phyloP scores from a whole-genome alignment of 2,329 filamentous ascomycete genomes.

The Gremmenia infestans region DNA sequence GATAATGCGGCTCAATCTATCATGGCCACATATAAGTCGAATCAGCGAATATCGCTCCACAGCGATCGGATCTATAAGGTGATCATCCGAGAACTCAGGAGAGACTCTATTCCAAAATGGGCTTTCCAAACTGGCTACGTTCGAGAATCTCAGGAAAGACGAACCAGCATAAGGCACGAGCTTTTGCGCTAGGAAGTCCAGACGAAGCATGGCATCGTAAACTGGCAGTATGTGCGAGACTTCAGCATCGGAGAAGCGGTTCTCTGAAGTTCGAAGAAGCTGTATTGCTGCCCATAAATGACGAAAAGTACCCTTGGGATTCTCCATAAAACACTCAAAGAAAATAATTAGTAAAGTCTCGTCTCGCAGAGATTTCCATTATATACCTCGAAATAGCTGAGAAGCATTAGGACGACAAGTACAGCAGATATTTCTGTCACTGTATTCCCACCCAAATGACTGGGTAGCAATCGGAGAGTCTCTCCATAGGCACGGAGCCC shows the following conservation, averaged over 20 bases:
- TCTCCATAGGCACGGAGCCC: constrained; percentile 15
- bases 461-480: constrained; percentile 10
- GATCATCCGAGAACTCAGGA: neutral
- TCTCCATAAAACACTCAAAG: constrained; percentile 15
- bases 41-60: constrained; percentile 12
- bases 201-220: constrained; percentile 14
- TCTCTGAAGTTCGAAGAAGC: constrained; percentile 11
- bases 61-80: constrained; percentile 6
- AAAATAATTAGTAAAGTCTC: neutral
- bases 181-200: constrained; percentile 20
- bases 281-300: constrained; percentile 20
- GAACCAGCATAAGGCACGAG: constrained; percentile 16
- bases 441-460: neutral
- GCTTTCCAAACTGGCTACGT: constrained; percentile 5
- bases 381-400: constrained; percentile 18
- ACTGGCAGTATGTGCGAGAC: constrained; percentile 9
- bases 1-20: constrained; percentile 14
- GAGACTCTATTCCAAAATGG: constrained; percentile 17
- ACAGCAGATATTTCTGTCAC: constrained; percentile 4
- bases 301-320: constrained; percentile 15
- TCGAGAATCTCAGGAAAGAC: constrained; percentile 9
- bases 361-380: neutral
- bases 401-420: constrained; percentile 16
- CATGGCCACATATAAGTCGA: constrained; percentile 16
- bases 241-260: constrained; percentile 5